Evolutionary conservation across 768 basidiomycete genomes (phyloP).

Genomic region (Cystofilobasidium bisporidii): DNA sequence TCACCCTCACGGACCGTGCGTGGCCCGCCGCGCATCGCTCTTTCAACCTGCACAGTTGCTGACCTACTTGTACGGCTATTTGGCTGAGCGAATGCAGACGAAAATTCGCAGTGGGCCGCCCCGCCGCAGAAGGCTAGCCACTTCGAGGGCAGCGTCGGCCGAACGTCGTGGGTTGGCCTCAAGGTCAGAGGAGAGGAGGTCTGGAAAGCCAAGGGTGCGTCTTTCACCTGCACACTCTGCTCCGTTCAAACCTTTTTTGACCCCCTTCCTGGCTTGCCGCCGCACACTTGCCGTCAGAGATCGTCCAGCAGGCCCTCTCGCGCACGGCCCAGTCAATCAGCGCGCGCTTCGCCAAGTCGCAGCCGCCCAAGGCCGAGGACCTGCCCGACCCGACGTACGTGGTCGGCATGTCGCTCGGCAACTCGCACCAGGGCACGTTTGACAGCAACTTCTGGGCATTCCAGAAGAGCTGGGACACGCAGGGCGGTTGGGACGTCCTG

Average conservation of each 20-base stretch:
- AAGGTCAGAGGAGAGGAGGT: conserved; percentile 53
- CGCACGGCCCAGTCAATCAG: conserved; percentile 49
- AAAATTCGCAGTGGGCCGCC: background rate
- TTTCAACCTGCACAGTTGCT: no score
- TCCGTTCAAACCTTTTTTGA: background rate
- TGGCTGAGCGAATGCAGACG: background rate
- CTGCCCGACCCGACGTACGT: conserved; percentile 72
- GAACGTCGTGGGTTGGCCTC: conserved; percentile 60
- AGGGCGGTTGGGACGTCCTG: conserved; percentile 80
- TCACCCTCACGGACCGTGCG: conserved; percentile 69
- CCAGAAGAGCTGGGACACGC: conserved; percentile 74
- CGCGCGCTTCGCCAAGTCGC: conserved; percentile 44
- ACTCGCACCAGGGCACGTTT: conserved; percentile 57
- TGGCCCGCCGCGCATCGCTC: background rate
- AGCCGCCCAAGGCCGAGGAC: conserved; percentile 20
- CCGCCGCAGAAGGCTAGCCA: conserved; percentile 45
- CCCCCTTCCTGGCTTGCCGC: background rate
- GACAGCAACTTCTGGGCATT: conserved; percentile 63
- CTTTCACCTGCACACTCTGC: background rate
- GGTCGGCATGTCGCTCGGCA: conserved; percentile 54
- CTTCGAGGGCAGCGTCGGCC: conserved; percentile 57
- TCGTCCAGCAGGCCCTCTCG: conserved; percentile 44
- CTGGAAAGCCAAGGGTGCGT: conserved; percentile 75
- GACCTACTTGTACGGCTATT: no score
- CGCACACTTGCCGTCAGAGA: conserved; percentile 30